Percentiles rank a stretch among this genome's conserved stretches.
These are phyloP conservation scores for Anethum foeniculum DNA, from an alignment of 140 eudicot species.

Conservation along the genomic window DNA sequence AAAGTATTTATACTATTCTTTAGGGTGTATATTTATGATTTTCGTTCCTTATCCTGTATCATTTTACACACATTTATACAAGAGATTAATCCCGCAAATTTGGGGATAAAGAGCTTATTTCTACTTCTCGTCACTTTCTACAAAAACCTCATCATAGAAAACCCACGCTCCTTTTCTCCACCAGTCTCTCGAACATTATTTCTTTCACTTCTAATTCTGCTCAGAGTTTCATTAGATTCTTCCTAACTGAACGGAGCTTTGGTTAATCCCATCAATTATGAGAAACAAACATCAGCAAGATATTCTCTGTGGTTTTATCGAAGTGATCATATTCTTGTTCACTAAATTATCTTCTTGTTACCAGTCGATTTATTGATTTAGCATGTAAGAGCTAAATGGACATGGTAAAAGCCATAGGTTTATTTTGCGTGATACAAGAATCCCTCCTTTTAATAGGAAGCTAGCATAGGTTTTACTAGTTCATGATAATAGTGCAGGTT, in stretches of 20 bases:
- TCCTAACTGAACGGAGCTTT: background rate
- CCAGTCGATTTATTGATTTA: background rate
- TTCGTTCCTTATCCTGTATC: background rate
- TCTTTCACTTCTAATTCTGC: background rate
- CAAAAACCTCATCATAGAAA: background rate
- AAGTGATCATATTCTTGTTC: background rate
- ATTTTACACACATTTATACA: background rate
- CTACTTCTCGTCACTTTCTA: background rate
- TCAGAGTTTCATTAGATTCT: background rate
- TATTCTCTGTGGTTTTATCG: background rate
- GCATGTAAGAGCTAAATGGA: background rate
- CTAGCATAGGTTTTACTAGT: background rate
- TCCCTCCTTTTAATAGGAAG: background rate
- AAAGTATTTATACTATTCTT: too few species aligned
- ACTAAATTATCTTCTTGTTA: background rate
- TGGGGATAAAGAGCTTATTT: background rate
- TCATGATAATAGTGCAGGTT: background rate
- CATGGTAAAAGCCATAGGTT: background rate
- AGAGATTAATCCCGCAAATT: background rate
- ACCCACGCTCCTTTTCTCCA: background rate
- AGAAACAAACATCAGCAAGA: background rate
- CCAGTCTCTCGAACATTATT: background rate
- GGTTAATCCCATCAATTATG: background rate
- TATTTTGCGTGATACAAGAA: background rate
- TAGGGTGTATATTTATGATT: background rate